Evolutionary conservation across 1,139 yeast genomes (phyloP), one percentile per base, ranked within the genome.

Genomic region (Kluyveromyces marxianus): DNA sequence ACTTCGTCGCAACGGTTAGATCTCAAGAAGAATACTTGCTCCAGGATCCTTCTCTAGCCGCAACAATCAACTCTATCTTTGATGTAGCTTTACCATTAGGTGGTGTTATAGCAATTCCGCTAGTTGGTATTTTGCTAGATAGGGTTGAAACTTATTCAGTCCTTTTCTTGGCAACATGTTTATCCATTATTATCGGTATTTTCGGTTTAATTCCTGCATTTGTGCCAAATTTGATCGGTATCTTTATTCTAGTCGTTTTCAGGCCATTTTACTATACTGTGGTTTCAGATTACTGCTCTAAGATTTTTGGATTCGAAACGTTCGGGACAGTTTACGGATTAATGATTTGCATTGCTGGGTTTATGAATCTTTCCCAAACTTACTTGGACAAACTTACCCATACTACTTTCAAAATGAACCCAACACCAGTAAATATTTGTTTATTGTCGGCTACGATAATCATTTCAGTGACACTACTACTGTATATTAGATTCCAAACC

Each of bases 251-350:
- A 53, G 96, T 87, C n/a, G 70, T 86, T 1, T 89, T 85, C 65
- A 75, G 97, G 63, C 97, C 97, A 14, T 85, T 89, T 59, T 88
- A 85, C 60, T 90, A 89, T 66, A 89, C 97, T 2, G 88, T 95
- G 0, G 86, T 89, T 1, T 84, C 95, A 3, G 97, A 90, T 64
- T 87, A 81, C 60, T 78, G 90, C 61, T 95, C 96, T 38, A 90
- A 90, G 60, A 94, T 89, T 25, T 90, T 90, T 69, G 97, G 97
- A 0, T 89, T 85, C 64, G 84, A 80, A 48, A 88, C 95, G 1
- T 90, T 90, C 67, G 96, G 97, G 36, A 82, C 90, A 1, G 80
- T 89, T n/a, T 90, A 90, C 62, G 97, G 97, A 0, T 70, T 90
- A 7, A 75, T 88, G 57, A 86, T 88, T 58, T 83, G 90, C 48